Base-by-base conservation (phyloP, 2,329 filamentous ascomycete species). In the Rutstroemia sydowiana region DNA sequence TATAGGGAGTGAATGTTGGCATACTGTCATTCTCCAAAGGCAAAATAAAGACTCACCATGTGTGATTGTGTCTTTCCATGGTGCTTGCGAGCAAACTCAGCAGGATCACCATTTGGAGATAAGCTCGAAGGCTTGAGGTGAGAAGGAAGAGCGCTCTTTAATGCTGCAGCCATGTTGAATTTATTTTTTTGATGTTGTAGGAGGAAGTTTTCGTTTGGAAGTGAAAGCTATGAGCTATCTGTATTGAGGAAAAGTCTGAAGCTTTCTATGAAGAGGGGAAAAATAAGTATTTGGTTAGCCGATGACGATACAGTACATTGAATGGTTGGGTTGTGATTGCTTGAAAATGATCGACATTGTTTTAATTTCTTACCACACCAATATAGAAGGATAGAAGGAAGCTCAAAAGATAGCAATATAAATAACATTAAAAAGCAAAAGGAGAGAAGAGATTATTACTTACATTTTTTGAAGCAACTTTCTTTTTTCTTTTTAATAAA, bases 21-120 rank as follows among this genome's bases (percentile, higher is more conserved):
- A 31, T 34, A 23, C n/a, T 23, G 31, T 23, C 21, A 45, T 34
- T 13, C 5, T 34, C 13, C 32, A 16, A 37, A 48, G 36, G 37
- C 5, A 11, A 48, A 50, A 51, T 20, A 46, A 52, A 26, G n/a
- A 83, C 86, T 81, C 73, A 87, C 87, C 82, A 91, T 87, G 72
- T 91, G 87, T 56, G 85, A 89, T 70, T 87, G 85, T 62, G 85
- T 87, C 80, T 91, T 91, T 73, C 87, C 87, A 71, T 91, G 86
- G 68, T 88, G 87, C 68, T 84, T 82, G 62, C 77, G 75, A 63
- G 77, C 73, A 59, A 82, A 71, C 56, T 70, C 75, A 61, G 69
- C 72, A 18, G 48, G 61, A 51, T 68, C 66, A 58, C 68, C 73
- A 59, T 68, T 68, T 55, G 65, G 67, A 21, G 32, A 44, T 18